These are phyloP conservation scores for Giardia muris DNA, from an alignment of 208 protist genomes.

Conservation along the genomic window DNA sequence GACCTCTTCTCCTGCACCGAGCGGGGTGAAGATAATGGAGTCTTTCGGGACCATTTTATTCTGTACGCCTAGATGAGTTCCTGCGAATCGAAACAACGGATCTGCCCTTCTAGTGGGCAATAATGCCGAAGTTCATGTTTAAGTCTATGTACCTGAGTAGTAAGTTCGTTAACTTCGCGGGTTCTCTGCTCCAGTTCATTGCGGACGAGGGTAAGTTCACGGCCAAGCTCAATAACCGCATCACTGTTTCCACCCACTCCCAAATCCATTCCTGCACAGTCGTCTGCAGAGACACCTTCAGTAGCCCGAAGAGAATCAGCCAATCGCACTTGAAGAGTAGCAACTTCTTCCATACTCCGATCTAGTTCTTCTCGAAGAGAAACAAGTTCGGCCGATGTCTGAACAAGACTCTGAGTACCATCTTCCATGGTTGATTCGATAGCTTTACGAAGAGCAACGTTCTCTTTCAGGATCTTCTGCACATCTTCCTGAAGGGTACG, in stretches of 20 bases:
- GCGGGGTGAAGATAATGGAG: not conserved
- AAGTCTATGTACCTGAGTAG: not conserved
- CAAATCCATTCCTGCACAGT: not conserved
- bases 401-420: not conserved
- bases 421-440: not conserved
- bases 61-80: too few relatives aligned
- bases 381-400: not conserved
- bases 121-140: not conserved
- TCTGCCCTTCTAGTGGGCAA: not conserved
- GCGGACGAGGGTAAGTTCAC: not conserved
- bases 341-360: not conserved
- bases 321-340: not conserved
- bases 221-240: not conserved
- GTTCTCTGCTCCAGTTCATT: not conserved
- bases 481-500: not conserved
- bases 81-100: not conserved
- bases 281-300: not conserved
- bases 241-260: not conserved
- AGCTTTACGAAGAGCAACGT: not conserved
- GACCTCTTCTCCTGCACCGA: not conserved
- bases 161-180: not conserved
- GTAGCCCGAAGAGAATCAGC: not conserved
- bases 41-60: not conserved
- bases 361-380: not conserved
- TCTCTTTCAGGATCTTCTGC: not conserved